Evolutionary conservation across 2,329 filamentous ascomycete species (phyloP).

Genomic region (Cladosporium austrohemisphaericum): DNA sequence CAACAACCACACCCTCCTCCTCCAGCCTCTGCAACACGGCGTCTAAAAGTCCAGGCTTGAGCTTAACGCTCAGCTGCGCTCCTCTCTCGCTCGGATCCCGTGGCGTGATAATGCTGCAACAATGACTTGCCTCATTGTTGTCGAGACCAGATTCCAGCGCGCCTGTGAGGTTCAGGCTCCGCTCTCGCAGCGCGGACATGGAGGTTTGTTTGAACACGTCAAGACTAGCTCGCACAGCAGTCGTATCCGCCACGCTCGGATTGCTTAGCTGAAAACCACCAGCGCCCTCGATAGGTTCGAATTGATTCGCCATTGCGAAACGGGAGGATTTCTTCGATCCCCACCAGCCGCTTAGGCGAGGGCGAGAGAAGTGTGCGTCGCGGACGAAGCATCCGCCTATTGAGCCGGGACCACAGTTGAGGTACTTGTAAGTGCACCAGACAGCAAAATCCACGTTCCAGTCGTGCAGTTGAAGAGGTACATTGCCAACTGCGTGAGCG

Average conservation of each 20-base stretch:
- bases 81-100: conserved; percentile 9
- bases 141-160: conserved; percentile 69
- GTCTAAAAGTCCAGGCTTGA: conserved; percentile 69
- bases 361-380: conserved; percentile 59
- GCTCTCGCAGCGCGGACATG: conserved; percentile 65
- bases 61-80: conserved; percentile 66
- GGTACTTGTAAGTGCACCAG: conserved; percentile 95
- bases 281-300: conserved; percentile 73
- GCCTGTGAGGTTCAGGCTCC: conserved; percentile 68
- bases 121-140: conserved; percentile 19
- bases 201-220: conserved; percentile 69
- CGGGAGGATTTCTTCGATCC: conserved; percentile 71
- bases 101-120: conserved; percentile 30
- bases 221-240: conserved; percentile 68
- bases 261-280: conserved; percentile 83
- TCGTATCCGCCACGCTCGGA: conserved; percentile 73
- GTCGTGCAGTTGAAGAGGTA: conserved; percentile 73
- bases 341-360: conserved; percentile 80
- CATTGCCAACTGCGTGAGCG: conserved; percentile 81
- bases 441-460: conserved; percentile 89
- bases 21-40: conserved; percentile 60
- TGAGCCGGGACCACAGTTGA: conserved; percentile 80
- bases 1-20: conserved; percentile 67
- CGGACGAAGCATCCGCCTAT: conserved; percentile 82
- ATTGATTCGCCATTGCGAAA: conserved; percentile 80